A percentile compares a stretch with the other conserved stretches of the same genome.
These are phyloP conservation scores for Aspergillus vadensis DNA, from an alignment of 2,329 filamentous ascomycete genomes.

Conservation along the genomic window DNA sequence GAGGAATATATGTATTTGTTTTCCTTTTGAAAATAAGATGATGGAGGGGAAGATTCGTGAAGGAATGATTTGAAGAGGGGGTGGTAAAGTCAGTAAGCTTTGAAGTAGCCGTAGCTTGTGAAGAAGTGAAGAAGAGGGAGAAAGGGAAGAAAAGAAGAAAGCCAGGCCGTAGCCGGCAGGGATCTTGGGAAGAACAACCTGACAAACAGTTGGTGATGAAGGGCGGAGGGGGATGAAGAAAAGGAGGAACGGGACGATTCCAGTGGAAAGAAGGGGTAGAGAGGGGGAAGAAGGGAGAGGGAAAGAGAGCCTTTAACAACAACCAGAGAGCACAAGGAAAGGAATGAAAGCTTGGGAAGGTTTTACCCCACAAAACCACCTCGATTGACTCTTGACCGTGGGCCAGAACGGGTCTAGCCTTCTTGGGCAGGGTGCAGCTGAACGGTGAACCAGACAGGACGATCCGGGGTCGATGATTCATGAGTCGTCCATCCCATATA, in stretches of 20 bases:
- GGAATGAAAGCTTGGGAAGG: constrained; percentile 1
- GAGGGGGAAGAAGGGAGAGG: background rate
- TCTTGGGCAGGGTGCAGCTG: background rate
- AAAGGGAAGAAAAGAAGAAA: background rate
- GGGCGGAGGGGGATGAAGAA: too few species aligned
- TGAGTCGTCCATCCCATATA: background rate
- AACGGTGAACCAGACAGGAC: background rate
- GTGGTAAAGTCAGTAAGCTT: background rate
- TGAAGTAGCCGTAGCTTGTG: background rate
- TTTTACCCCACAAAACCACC: constrained; percentile 22
- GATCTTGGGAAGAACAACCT: constrained; percentile 1
- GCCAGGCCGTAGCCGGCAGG: constrained; percentile 1
- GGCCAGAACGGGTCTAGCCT: constrained; percentile 23
- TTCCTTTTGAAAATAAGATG: background rate
- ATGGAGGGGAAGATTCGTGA: background rate
- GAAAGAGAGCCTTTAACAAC: background rate
- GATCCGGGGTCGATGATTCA: constrained; percentile 4
- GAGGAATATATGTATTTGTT: too few species aligned
- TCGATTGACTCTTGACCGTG: constrained; percentile 22
- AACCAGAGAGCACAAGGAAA: background rate
- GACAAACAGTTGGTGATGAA: too few species aligned
- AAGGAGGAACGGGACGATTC: background rate
- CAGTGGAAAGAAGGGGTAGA: constrained; percentile 4
- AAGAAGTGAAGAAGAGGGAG: background rate
- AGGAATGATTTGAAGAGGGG: background rate